phyloP scores from a whole-genome alignment of 1,139 yeast species.

The Pichia sp. region DNA sequence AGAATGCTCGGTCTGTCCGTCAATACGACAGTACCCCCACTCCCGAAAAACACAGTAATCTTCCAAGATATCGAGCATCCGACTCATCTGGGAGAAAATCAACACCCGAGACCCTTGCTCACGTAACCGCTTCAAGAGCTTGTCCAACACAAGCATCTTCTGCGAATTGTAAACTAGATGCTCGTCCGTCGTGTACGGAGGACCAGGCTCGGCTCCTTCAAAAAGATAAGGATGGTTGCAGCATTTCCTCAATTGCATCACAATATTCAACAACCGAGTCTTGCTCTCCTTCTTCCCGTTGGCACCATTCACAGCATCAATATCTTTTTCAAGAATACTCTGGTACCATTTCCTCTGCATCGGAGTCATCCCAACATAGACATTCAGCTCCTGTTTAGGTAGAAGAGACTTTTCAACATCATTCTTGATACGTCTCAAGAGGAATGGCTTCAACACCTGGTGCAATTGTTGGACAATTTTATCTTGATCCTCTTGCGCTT shows the following conservation, averaged over 20 bases:
- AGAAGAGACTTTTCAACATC: constrained; percentile 75
- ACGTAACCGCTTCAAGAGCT: constrained; percentile 55
- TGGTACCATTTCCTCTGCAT: constrained; percentile 79
- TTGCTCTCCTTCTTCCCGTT: constrained; percentile 71
- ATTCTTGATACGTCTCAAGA: constrained; percentile 68
- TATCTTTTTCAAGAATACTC: constrained; percentile 69
- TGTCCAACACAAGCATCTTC: constrained; percentile 69
- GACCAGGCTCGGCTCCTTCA: constrained; percentile 88
- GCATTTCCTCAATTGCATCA: constrained; percentile 79
- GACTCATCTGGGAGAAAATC: constrained; percentile 78
- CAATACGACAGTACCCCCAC: constrained; percentile 69
- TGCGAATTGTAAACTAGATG: constrained; percentile 70
- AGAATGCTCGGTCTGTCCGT: constrained; percentile 75
- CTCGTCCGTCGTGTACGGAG: constrained; percentile 80
- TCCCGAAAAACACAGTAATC: constrained; percentile 71
- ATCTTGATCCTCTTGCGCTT: constrained; percentile 26
- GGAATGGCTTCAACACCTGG: constrained; percentile 75
- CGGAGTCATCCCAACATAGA: constrained; percentile 68
- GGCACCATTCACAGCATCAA: constrained; percentile 80
- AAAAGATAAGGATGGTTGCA: constrained; percentile 80
- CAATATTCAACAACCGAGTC: constrained; percentile 69
- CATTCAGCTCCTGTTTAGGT: constrained; percentile 70
- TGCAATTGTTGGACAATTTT: constrained; percentile 72
- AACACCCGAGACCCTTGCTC: constrained; percentile 71
- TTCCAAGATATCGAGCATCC: constrained; percentile 73